Percentiles rank a stretch among this genome's conserved stretches.
Conservation (phyloP, 2,329 filamentous ascomycete genomes). For the Podosphaera aphanis region DNA sequence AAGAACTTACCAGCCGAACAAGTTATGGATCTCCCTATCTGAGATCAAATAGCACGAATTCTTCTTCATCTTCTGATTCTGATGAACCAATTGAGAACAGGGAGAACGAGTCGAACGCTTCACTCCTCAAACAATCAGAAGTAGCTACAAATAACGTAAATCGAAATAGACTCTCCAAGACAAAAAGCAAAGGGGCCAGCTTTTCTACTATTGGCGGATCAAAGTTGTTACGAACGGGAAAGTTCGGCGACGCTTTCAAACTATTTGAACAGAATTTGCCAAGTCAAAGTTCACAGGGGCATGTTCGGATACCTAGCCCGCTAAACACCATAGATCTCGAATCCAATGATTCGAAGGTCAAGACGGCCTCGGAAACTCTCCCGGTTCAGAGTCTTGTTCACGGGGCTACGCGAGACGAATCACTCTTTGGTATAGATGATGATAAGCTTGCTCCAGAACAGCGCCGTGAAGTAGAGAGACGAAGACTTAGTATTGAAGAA, state of each 20-base stretch:
- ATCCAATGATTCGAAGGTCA: constrained; percentile 32
- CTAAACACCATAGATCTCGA: constrained; percentile 20
- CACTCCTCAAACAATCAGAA: constrained; percentile 62
- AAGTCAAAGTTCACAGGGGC: constrained; percentile 14
- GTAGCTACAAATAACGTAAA: constrained; percentile 27
- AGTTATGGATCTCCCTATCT: constrained; percentile 6
- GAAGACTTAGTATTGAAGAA: constrained; percentile 66
- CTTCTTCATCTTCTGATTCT: constrained; percentile 13
- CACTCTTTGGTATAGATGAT: constrained; percentile 24
- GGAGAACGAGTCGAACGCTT: constrained; percentile 56
- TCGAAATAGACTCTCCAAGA: constrained; percentile 26
- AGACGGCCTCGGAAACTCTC: constrained; percentile 53
- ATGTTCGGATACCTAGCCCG: constrained; percentile 23
- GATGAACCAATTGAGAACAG: constrained; percentile 22
- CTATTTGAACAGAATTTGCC: constrained; percentile 42
- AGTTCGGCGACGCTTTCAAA: constrained; percentile 85
- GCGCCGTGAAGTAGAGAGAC: constrained; percentile 68
- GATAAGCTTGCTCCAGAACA: constrained; percentile 66
- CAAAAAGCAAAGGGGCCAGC: constrained; percentile 47
- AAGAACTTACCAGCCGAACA: constrained; percentile 26
- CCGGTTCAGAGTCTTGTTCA: constrained; percentile 27
- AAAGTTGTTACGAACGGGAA: constrained; percentile 65
- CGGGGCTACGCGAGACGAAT: neutral
- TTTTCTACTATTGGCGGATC: constrained; percentile 45
- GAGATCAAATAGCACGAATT: constrained; percentile 14